phyloP scores from a whole-genome alignment of 2,329 filamentous ascomycete species.

The Fusarium avenaceum region DNA sequence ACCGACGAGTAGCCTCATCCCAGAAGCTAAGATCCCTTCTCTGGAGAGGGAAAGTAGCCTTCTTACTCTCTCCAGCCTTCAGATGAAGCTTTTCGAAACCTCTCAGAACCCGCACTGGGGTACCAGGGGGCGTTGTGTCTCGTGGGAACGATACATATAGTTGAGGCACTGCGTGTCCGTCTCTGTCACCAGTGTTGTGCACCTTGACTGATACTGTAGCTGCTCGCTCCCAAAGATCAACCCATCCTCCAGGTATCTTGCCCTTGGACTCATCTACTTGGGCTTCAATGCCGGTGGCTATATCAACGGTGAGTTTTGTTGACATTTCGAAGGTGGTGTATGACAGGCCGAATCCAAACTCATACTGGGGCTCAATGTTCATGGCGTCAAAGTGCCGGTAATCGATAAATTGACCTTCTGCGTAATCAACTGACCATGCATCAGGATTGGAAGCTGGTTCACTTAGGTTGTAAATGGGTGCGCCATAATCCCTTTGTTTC shows the following conservation, averaged over 20 bases:
- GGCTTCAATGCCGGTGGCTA: conserved; percentile 8
- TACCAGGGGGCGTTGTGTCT: conserved; percentile 51
- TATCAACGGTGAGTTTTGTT: conserved; percentile 49
- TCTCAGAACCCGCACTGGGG: conserved; percentile 63
- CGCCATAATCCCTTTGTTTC: conserved; percentile 62
- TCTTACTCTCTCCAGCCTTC: conserved; percentile 55
- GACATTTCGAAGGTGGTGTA: conserved; percentile 72
- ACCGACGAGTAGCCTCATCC: conserved; percentile 56
- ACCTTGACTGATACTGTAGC: conserved; percentile 60
- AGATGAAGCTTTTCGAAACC: conserved; percentile 66
- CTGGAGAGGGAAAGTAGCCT: conserved; percentile 60
- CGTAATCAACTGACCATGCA: conserved; percentile 64
- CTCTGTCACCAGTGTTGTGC: conserved; percentile 64
- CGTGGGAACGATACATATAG: conserved; percentile 64
- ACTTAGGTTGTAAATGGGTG: conserved; percentile 52
- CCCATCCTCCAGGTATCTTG: conserved; percentile 65
- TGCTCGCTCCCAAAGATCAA: conserved; percentile 63
- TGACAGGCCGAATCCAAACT: conserved; percentile 76
- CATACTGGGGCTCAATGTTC: conserved; percentile 70
- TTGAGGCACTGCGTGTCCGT: conserved; percentile 66
- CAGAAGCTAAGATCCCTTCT: conserved; percentile 63
- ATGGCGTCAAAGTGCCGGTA: conserved; percentile 74
- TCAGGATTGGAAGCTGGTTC: conserved; percentile 51
- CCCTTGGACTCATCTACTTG: conserved; percentile 14
- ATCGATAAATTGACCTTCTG: conserved; percentile 75